A percentile compares a stretch with the other conserved stretches of the same genome.
phyloP scores from a whole-genome alignment of 225 moss, liverwort and hornwort genomes.

The Rhytidiadelphus loreus region DNA sequence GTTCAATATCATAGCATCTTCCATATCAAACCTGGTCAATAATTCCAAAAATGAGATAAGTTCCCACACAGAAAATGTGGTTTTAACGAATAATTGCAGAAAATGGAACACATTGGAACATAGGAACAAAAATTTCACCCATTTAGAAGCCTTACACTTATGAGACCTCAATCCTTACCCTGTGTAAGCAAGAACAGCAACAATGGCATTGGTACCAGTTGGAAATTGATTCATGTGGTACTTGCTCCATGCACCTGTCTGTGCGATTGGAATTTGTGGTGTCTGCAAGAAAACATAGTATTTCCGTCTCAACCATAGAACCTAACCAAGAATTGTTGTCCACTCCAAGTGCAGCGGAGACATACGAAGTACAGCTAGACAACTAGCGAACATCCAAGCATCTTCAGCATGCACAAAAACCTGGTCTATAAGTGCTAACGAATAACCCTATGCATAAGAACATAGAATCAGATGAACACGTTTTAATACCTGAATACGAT shows the following conservation, averaged over 20 bases:
- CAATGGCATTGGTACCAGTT: conserved; percentile 90
- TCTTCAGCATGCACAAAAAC: neutral
- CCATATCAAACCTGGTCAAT: conserved; percentile 85
- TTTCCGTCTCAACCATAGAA: neutral
- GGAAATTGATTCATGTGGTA: conserved; percentile 88
- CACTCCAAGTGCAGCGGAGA: neutral
- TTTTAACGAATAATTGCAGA: neutral
- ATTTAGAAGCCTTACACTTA: neutral
- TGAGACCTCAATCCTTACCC: conserved; percentile 41
- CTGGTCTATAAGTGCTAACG: neutral
- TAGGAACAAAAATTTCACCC: neutral
- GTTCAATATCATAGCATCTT: conserved; percentile 98
- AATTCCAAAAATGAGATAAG: neutral
- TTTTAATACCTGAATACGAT: conserved; percentile 73
- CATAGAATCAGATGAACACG: neutral
- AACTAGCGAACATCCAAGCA: neutral
- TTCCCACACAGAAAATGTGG: neutral
- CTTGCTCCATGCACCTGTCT: conserved; percentile 74
- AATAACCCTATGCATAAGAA: neutral
- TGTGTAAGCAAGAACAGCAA: conserved; percentile 92
- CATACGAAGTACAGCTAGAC: neutral
- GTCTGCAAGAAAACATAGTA: conserved; percentile 33
- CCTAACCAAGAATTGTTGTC: neutral
- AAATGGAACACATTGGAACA: neutral
- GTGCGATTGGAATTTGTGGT: conserved; percentile 92